These are phyloP conservation scores for Sporothrix protearum DNA, from an alignment of 2,329 filamentous ascomycete genomes.

Conservation along the genomic window DNA sequence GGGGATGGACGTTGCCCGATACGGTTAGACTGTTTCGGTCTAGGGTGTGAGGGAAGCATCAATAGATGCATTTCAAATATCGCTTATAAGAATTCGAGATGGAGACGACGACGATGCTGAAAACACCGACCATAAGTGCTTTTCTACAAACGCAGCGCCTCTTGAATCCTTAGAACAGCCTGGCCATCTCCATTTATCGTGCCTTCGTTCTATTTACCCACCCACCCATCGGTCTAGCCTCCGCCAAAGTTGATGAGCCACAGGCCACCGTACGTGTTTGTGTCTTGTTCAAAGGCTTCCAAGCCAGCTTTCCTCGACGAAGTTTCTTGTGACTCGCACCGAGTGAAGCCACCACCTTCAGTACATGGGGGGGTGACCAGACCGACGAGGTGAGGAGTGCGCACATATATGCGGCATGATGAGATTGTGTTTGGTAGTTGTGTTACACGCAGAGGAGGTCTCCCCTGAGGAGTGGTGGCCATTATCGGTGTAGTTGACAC, in stretches of 20 bases:
- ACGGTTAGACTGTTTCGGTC: neutral
- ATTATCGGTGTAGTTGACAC: too few relatives aligned
- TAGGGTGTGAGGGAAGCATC: neutral
- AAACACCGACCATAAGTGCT: neutral
- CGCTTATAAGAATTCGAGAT: neutral
- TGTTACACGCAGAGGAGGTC: too few relatives aligned
- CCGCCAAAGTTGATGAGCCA: constrained; percentile 43
- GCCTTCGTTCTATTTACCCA: constrained; percentile 37
- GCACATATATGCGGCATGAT: too few relatives aligned
- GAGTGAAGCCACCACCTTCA: neutral
- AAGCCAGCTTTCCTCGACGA: constrained; percentile 34
- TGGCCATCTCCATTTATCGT: constrained; percentile 39
- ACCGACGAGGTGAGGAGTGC: neutral
- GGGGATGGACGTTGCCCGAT: neutral
- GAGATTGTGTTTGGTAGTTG: too few relatives aligned
- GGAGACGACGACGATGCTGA: neutral
- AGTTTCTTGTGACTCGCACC: constrained; percentile 31
- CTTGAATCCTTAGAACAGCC: constrained; percentile 30
- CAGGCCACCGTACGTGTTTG: constrained; percentile 32
- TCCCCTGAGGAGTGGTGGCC: too few relatives aligned
- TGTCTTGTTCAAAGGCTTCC: neutral
- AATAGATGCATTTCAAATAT: neutral
- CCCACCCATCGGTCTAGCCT: constrained; percentile 40
- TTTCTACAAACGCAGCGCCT: neutral
- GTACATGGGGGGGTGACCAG: neutral